These are phyloP conservation scores for Phytophthora syringae DNA, from an alignment of 352 stramenopile genomes.

Conservation along the genomic window DNA sequence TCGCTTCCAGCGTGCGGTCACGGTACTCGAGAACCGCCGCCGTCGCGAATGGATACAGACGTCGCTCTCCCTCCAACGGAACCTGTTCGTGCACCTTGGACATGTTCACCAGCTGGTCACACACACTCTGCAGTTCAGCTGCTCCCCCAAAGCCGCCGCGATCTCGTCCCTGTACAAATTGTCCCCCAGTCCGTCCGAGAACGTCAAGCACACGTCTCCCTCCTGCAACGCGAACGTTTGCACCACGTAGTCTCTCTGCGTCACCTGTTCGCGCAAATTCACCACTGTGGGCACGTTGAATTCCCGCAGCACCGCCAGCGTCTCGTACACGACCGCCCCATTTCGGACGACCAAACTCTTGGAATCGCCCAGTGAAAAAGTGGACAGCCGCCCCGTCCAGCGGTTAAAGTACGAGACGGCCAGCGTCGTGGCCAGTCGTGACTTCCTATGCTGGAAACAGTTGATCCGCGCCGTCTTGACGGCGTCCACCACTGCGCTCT, in stretches of 20 bases:
- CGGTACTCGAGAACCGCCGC: slow-evolving; percentile 71
- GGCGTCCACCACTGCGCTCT: slow-evolving; percentile 58
- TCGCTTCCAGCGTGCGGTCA: slow-evolving; percentile 54
- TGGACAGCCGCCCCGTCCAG: slow-evolving; percentile 63
- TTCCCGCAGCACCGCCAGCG: slow-evolving; percentile 66
- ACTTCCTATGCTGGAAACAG: slow-evolving; percentile 64
- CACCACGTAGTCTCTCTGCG: slow-evolving; percentile 67
- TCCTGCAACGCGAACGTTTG: slow-evolving; percentile 66
- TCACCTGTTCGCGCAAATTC: slow-evolving; percentile 58
- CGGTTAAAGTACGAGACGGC: slow-evolving; percentile 78
- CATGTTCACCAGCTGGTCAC: slow-evolving; percentile 58
- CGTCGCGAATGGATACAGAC: slow-evolving; percentile 70
- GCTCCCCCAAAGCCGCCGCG: slow-evolving; percentile 23
- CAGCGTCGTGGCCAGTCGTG: slow-evolving; percentile 70
- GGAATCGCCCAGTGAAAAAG: slow-evolving; percentile 82
- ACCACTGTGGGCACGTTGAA: slow-evolving; percentile 86
- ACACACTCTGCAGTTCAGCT: slow-evolving; percentile 50
- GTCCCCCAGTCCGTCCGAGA: slow-evolving; percentile 80
- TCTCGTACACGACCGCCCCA: slow-evolving; percentile 67
- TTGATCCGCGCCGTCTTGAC: slow-evolving; percentile 64
- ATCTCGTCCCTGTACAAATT: slow-evolving; percentile 87
- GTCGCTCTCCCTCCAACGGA: slow-evolving; percentile 3
- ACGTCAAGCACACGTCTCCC: slow-evolving; percentile 70
- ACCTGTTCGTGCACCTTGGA: slow-evolving; percentile 42
- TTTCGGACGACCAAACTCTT: slow-evolving; percentile 72